A percentile compares a stretch with the other conserved stretches of the same genome.
Conservation (phyloP, 768 basidiomycete species). For the Gymnopilus dilepis region DNA sequence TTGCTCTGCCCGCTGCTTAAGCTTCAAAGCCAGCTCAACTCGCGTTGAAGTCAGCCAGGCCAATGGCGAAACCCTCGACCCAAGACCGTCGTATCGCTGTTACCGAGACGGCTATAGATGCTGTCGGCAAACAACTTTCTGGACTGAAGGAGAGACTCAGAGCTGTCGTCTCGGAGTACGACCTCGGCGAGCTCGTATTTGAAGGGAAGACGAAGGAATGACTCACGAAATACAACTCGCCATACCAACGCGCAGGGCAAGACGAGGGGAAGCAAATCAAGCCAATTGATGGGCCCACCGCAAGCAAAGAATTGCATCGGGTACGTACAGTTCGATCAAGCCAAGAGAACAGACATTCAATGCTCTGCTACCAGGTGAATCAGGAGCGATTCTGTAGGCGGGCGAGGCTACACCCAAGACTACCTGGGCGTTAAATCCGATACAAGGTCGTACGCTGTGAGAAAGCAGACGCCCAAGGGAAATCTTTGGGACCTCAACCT, state of each 20-base stretch:
- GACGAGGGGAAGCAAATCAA: not conserved
- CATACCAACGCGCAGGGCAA: not conserved
- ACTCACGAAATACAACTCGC: not conserved
- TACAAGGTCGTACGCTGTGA: constrained; percentile 71
- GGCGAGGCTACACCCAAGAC: constrained; percentile 50
- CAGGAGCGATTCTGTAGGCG: constrained; percentile 45
- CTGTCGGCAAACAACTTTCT: not conserved
- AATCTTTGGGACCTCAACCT: constrained; percentile 80
- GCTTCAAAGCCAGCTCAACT: not conserved
- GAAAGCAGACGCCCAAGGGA: constrained; percentile 90
- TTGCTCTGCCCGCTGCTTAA: not conserved
- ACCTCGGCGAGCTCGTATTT: not conserved
- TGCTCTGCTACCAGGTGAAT: constrained; percentile 30
- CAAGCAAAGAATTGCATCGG: not conserved
- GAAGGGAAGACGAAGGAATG: not conserved
- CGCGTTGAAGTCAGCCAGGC: not conserved
- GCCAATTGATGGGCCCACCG: not conserved
- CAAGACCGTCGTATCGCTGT: not conserved
- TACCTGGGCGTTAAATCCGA: constrained; percentile 58
- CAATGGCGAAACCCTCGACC: not conserved
- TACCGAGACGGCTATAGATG: not conserved
- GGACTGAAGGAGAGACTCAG: constrained; percentile 13
- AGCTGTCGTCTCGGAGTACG: not conserved
- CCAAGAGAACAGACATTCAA: not conserved
- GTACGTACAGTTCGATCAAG: not conserved